Conservation (phyloP, 106 monocot species). For the Triglochin maritima region DNA sequence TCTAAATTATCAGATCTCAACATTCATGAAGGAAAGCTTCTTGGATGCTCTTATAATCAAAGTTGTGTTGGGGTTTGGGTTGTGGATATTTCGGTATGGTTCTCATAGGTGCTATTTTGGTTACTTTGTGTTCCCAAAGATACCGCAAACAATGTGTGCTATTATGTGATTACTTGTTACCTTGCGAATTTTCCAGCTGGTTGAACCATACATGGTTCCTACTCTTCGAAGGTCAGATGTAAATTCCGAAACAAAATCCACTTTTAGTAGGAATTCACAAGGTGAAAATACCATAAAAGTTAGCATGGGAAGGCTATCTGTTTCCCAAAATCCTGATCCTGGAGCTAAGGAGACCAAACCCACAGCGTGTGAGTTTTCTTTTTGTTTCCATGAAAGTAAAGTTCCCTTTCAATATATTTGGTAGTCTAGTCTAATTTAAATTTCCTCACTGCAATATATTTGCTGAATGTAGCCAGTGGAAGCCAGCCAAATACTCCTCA, state of each 20-base stretch:
- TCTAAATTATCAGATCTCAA: constrained; percentile 90
- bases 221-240: constrained; percentile 39
- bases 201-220: constrained; percentile 66
- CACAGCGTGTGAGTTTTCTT: constrained; percentile 40
- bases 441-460: constrained; percentile 1
- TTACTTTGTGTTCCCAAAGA: neutral
- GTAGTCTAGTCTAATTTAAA: neutral
- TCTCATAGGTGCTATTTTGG: neutral
- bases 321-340: constrained; percentile 64
- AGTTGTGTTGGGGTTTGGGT: constrained; percentile 99
- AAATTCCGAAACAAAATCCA: constrained; percentile 51
- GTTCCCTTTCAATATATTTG: neutral
- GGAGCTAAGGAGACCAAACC: constrained; percentile 55
- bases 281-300: constrained; percentile 47
- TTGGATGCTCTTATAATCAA: constrained; percentile 98
- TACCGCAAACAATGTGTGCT: neutral
- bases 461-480: constrained; percentile 42
- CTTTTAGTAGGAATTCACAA: constrained; percentile 32
- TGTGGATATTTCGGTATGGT: constrained; percentile 82
- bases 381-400: neutral
- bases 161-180: constrained; percentile 1
- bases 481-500: constrained; percentile 60
- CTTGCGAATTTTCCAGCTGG: constrained; percentile 29
- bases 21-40: constrained; percentile 92
- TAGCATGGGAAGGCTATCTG: constrained; percentile 63